phyloP scores from a whole-genome alignment of 2,329 filamentous ascomycete species.

The Colletotrichum sp. region DNA sequence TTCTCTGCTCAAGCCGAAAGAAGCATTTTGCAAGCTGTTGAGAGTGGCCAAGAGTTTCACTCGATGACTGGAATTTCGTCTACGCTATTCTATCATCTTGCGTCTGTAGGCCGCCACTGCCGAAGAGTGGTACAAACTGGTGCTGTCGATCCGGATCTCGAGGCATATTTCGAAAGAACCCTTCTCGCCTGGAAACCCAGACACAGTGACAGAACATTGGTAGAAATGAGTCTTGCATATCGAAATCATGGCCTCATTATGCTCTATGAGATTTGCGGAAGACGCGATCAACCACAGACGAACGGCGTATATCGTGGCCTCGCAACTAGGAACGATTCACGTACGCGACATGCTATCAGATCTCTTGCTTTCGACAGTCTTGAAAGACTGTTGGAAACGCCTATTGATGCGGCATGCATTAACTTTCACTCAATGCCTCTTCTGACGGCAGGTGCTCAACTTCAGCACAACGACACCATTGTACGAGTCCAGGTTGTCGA shows the following conservation, averaged over 20 bases:
- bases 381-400: background rate
- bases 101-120: background rate
- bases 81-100: background rate
- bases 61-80: background rate
- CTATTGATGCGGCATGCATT: background rate
- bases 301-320: background rate
- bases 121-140: background rate
- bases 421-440: background rate
- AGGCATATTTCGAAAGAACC: background rate
- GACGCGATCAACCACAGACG: background rate
- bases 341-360: background rate
- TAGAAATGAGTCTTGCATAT: background rate
- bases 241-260: background rate
- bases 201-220: background rate
- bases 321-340: no score
- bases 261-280: background rate
- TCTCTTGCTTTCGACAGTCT: background rate
- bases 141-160: background rate
- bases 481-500: background rate
- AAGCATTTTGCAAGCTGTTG: background rate
- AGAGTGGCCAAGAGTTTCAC: background rate
- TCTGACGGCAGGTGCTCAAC: background rate
- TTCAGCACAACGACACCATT: background rate
- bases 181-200: background rate
- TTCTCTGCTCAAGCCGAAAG: no score